Conservation (phyloP, 768 basidiomycete genomes). For the Hebeloma cylindrosporum region DNA sequence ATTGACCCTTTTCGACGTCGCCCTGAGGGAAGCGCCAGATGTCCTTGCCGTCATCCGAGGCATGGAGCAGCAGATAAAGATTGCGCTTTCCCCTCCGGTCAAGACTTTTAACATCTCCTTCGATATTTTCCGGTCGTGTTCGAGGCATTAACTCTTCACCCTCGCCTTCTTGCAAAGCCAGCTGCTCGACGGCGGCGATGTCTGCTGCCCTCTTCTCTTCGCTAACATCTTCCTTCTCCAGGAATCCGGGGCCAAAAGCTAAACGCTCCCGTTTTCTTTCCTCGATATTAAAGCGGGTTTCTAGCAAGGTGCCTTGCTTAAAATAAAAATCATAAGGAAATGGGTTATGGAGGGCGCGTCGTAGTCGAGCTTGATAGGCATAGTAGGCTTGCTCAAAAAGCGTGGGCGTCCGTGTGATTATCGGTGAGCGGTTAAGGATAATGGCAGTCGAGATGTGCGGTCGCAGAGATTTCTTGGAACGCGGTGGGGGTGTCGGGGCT, state of each 20-base stretch:
- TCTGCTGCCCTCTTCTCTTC: constrained; percentile 49
- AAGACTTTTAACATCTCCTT: constrained; percentile 66
- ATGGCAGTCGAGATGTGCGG: constrained; percentile 59
- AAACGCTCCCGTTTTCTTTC: constrained; percentile 69
- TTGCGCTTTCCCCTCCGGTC: constrained; percentile 85
- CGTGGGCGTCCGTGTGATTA: constrained; percentile 69
- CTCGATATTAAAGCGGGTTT: constrained; percentile 76
- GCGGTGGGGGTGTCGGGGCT: constrained; percentile 11
- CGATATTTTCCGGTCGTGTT: constrained; percentile 57
- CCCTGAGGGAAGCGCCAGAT: constrained; percentile 85
- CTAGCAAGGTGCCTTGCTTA: constrained; percentile 84
- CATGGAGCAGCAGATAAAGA: constrained; percentile 80
- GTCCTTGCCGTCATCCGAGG: constrained; percentile 44
- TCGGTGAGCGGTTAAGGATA: constrained; percentile 75
- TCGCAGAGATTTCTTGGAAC: constrained; percentile 30
- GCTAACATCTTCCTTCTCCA: constrained; percentile 43
- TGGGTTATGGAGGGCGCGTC: constrained; percentile 84
- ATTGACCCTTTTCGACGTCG: constrained; percentile 57
- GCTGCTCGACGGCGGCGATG: constrained; percentile 57
- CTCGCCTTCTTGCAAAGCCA: constrained; percentile 58
- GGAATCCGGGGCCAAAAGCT: constrained; percentile 71
- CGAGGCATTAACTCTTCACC: constrained; percentile 64
- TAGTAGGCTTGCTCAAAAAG: constrained; percentile 81
- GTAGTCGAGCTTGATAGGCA: constrained; percentile 79
- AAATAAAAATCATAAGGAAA: constrained; percentile 92